These are phyloP conservation scores for Pseudoperonospora humuli DNA, from an alignment of 352 stramenopile species.

Conservation along the genomic window DNA sequence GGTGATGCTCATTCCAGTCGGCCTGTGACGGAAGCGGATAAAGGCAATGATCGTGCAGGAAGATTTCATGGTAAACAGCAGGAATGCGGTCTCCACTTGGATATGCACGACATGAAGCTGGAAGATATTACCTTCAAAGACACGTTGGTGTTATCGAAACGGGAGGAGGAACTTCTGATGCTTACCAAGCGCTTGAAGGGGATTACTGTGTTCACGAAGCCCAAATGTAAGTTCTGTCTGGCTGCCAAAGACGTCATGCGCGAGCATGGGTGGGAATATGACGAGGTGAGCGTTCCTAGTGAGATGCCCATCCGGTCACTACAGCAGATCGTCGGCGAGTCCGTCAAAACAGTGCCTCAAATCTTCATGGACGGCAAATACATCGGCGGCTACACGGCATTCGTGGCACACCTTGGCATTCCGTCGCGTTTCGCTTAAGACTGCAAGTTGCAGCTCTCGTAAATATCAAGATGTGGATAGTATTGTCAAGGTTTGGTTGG, in stretches of 20 bases:
- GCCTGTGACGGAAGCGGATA: conserved; percentile 54
- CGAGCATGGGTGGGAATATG: conserved; percentile 46
- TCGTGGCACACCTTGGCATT: conserved; percentile 54
- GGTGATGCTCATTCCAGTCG: conserved; percentile 80
- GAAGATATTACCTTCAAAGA: conserved; percentile 45
- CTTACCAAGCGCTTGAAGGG: conserved; percentile 40
- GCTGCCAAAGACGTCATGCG: conserved; percentile 53
- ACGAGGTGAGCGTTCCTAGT: conserved; percentile 52
- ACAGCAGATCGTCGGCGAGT: conserved; percentile 44
- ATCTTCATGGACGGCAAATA: conserved; percentile 75
- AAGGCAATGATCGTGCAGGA: conserved; percentile 61
- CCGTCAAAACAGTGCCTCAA: conserved; percentile 70
- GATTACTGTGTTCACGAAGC: conserved; percentile 64
- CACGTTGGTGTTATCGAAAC: conserved; percentile 36
- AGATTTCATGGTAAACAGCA: conserved; percentile 76
- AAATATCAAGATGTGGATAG: conserved; percentile 22
- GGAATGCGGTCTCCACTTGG: conserved; percentile 79
- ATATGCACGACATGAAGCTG: conserved; percentile 55
- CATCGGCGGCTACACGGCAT: conserved; percentile 72
- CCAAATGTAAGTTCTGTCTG: conserved; percentile 69
- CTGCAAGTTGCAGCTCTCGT: not conserved
- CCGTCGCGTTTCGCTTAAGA: conserved; percentile 48
- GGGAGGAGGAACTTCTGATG: conserved; percentile 33
- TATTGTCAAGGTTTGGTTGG: too few species aligned
- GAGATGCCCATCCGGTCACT: conserved; percentile 51